Evolutionary conservation across 495 filamentous ascomycete species (phyloP).

Genomic region (Annulohypoxylon nitens): DNA sequence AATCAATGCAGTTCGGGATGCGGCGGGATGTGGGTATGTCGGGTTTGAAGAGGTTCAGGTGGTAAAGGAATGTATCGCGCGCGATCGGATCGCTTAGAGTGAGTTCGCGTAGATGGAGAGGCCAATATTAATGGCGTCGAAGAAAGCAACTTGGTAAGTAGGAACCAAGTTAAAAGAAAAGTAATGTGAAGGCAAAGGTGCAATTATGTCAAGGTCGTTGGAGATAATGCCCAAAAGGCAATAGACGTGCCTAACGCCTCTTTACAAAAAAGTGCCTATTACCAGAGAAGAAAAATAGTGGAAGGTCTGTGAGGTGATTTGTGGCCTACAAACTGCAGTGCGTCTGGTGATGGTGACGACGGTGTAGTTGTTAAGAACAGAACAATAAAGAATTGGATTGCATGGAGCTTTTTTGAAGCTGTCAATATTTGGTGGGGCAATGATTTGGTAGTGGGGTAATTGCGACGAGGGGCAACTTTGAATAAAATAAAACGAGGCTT

Average conservation of each 20-base stretch:
- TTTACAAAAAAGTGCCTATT: neutral
- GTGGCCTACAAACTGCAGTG: conserved; percentile 18
- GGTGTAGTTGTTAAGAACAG: conserved; percentile 1
- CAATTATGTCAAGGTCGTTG: neutral
- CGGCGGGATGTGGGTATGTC: conserved; percentile 13
- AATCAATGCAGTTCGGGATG: conserved; percentile 2
- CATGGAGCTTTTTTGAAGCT: conserved; percentile 38
- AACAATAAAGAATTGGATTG: neutral
- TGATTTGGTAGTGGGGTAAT: conserved; percentile 29
- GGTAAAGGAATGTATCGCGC: neutral
- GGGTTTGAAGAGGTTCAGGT: neutral
- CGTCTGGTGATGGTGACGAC: conserved; percentile 14
- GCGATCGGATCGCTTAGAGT: neutral
- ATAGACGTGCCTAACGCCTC: neutral
- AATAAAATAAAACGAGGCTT: conserved; percentile 1
- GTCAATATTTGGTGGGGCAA: conserved; percentile 35
- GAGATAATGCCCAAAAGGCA: conserved; percentile 6
- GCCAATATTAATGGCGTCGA: neutral
- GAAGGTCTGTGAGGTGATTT: neutral
- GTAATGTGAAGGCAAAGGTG: neutral
- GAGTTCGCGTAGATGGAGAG: neutral
- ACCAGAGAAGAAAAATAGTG: neutral
- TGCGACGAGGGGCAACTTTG: neutral
- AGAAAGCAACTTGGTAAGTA: neutral
- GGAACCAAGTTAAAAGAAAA: neutral